Percentiles rank a stretch among this genome's conserved stretches.
phyloP scores from a whole-genome alignment of 1,284 basidiomycete genomes.

The Ganoderma sinense region DNA sequence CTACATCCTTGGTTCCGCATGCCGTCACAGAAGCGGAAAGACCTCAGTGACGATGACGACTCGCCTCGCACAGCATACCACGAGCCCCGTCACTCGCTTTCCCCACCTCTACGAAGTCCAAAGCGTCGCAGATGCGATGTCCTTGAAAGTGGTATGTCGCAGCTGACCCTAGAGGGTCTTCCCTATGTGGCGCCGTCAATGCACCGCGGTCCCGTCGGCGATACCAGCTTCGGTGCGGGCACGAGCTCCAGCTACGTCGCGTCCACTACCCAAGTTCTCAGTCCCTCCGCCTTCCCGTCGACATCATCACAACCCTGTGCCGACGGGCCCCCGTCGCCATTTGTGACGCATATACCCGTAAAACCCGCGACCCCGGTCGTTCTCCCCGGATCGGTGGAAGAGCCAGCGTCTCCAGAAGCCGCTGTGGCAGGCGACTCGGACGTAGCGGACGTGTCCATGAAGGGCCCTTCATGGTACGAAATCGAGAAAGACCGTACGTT shows the following conservation, averaged over 20 bases:
- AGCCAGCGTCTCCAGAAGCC: slow-evolving; percentile 44
- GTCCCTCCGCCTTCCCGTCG: slow-evolving; percentile 1
- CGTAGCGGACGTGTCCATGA: slow-evolving; percentile 63
- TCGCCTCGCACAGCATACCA: slow-evolving; percentile 19
- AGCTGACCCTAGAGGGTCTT: slow-evolving; percentile 50
- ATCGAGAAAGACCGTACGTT: slow-evolving; percentile 72
- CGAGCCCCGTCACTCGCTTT: slow-evolving; percentile 25
- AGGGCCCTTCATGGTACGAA: slow-evolving; percentile 69
- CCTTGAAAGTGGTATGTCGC: slow-evolving; percentile 67
- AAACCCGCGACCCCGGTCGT: slow-evolving; percentile 31
- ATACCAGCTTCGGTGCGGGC: not conserved
- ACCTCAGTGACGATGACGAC: slow-evolving; percentile 32
- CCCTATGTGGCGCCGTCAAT: not conserved
- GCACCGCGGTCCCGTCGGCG: not conserved
- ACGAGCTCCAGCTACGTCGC: slow-evolving; percentile 4
- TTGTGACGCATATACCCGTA: slow-evolving; percentile 16
- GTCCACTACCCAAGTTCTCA: slow-evolving; percentile 19
- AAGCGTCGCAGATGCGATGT: slow-evolving; percentile 59
- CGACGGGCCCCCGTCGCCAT: slow-evolving; percentile 24
- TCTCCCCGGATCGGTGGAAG: slow-evolving; percentile 53
- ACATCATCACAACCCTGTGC: slow-evolving; percentile 16
- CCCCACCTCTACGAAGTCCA: slow-evolving; percentile 35
- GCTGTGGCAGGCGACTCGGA: slow-evolving; percentile 23
- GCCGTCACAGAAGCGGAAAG: slow-evolving; percentile 58
- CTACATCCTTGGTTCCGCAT: slow-evolving; percentile 63